Evolutionary conservation across 192 early-diverging fungal species (phyloP).

Genomic region (Coemansia sp.): DNA sequence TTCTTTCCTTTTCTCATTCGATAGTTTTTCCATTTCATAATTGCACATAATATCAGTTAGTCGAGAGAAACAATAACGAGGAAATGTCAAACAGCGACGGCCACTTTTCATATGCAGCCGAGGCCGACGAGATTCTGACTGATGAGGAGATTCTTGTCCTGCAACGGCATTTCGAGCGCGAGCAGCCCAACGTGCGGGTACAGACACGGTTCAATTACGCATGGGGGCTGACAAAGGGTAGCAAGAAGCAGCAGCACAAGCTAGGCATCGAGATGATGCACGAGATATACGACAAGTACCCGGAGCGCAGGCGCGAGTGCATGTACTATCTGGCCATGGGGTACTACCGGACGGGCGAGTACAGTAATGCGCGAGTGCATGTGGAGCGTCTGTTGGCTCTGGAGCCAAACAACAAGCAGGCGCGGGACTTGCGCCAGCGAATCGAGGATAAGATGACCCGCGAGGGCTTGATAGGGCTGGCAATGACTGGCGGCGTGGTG

Average conservation of each 20-base stretch:
- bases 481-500: slow-evolving; percentile 76
- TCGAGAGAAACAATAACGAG: background rate
- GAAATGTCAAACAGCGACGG: slow-evolving; percentile 25
- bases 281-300: slow-evolving; percentile 86
- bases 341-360: slow-evolving; percentile 89
- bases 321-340: slow-evolving; percentile 93
- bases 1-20: slow-evolving; percentile 1
- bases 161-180: slow-evolving; percentile 69
- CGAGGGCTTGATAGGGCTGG: slow-evolving; percentile 88
- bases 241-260: slow-evolving; percentile 65
- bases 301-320: slow-evolving; percentile 87
- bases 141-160: slow-evolving; percentile 58
- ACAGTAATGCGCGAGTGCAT: slow-evolving; percentile 74
- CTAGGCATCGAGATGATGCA: slow-evolving; percentile 70
- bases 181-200: slow-evolving; percentile 63
- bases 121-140: slow-evolving; percentile 40
- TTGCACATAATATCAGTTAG: background rate
- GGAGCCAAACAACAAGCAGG: slow-evolving; percentile 86
- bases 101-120: slow-evolving; percentile 45
- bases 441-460: slow-evolving; percentile 82
- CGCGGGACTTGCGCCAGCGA: slow-evolving; percentile 62
- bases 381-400: slow-evolving; percentile 78
- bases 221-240: slow-evolving; percentile 84
- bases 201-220: slow-evolving; percentile 98
- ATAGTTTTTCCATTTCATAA: background rate